phyloP scores from a whole-genome alignment of 768 basidiomycete genomes.

The Lactarius vividus region DNA sequence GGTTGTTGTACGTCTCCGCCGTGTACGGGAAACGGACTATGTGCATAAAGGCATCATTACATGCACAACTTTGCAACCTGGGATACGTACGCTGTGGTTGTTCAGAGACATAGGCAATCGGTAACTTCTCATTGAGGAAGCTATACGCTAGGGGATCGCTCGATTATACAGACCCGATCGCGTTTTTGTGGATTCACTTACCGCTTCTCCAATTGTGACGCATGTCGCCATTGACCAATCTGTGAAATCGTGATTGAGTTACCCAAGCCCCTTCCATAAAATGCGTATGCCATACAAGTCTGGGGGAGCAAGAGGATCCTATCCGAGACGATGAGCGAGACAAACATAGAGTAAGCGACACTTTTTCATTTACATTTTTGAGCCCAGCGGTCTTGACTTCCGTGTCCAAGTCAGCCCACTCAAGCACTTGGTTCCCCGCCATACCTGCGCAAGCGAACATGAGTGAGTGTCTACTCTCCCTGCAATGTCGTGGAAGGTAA shows the following conservation, averaged over 20 bases:
- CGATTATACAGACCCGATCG: too few species aligned
- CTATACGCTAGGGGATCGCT: slow-evolving; percentile 2
- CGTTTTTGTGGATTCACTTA: not conserved
- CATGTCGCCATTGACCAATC: slow-evolving; percentile 5
- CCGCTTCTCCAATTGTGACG: slow-evolving; percentile 7
- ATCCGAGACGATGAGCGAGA: not conserved
- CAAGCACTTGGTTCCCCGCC: slow-evolving; percentile 5
- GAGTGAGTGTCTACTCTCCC: not conserved
- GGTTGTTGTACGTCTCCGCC: slow-evolving; percentile 24
- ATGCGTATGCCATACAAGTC: slow-evolving; percentile 33
- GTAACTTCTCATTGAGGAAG: slow-evolving; percentile 33
- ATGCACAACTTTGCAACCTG: not conserved
- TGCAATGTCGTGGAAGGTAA: not conserved
- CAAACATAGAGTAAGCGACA: not conserved
- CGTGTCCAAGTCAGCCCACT: not conserved
- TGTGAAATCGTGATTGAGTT: not conserved
- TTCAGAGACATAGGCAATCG: slow-evolving; percentile 37
- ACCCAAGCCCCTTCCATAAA: not conserved
- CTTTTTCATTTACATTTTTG: slow-evolving; percentile 31
- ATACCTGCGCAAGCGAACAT: slow-evolving; percentile 20
- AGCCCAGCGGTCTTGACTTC: slow-evolving; percentile 29
- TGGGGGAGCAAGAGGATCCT: slow-evolving; percentile 39
- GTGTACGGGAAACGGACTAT: slow-evolving; percentile 23
- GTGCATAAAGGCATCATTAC: not conserved
- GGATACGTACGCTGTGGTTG: slow-evolving; percentile 31